Base-by-base conservation (phyloP, 2,329 filamentous ascomycete species). In the Epichloe gansuensis region DNA sequence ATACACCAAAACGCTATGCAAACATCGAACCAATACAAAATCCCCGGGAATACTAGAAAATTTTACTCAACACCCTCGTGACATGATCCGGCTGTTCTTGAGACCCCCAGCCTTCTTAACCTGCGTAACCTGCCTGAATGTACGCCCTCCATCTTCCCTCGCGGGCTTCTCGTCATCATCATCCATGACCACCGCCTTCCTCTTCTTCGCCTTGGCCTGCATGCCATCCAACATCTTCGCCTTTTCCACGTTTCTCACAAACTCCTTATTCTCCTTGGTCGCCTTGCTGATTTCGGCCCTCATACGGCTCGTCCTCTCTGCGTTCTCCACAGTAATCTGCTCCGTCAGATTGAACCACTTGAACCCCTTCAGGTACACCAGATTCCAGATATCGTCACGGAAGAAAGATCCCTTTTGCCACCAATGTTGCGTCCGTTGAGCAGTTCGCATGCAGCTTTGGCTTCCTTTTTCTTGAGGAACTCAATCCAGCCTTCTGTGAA, bases 401-500 rank as follows among this genome's bases (percentile, higher is more conserved):
- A 91, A 94, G 65, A 86, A 89, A 48, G 78, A 80, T 12, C 87
- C 79, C 71, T 94, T 94, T 91, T 91, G 28, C 88, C 88, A 49
- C 88, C 88, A 54, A 93, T 86, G 12, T 78, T 87, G 57, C 79
- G 80, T 43, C 85, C 85, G 63, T 94, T 94, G 48, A 94, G 73
- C 28, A 86, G 75, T 59, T 88, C 85, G 48, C 83, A 86, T 0
- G 81, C 84, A n/a, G 79, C 73, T 66, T 91, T 89, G 38, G 88
- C 88, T 56, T 91, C 83, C 57, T 77, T 76, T 68, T 93, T 93
- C 56, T 77, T 75, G 38, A 81, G 67, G 61, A 91, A 94, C 66
- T 94, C 89, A 31, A 93, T 81, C 88, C 88, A 94, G 46, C 88
- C 89, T 67, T 94, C 89, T 3, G 81, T 84, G 69, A 82, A 93